Conservation (phyloP, 1,139 yeast species). For the Blastobotrys raffinosifermentans region DNA sequence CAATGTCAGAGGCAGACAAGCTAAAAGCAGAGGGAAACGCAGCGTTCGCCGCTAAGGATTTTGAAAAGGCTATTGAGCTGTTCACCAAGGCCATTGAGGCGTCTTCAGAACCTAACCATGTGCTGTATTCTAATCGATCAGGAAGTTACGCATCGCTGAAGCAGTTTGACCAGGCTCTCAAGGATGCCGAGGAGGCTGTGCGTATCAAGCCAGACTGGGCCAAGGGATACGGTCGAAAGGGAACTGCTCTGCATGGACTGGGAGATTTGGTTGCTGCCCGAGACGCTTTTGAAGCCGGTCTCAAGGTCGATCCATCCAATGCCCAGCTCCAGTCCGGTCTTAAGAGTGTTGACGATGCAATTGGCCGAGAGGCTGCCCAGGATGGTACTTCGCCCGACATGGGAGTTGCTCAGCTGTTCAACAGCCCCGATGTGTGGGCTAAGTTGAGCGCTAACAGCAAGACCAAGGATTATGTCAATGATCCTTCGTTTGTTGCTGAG, state of each 20-base stretch:
- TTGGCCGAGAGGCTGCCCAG: conserved; percentile 36
- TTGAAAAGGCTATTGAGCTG: conserved; percentile 66
- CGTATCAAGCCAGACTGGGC: conserved; percentile 83
- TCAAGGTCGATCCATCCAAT: conserved; percentile 74
- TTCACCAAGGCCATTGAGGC: conserved; percentile 86
- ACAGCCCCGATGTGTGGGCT: conserved; percentile 71
- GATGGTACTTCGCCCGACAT: conserved; percentile 54
- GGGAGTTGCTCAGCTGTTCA: conserved; percentile 72
- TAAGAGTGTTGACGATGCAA: conserved; percentile 57
- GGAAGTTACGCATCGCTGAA: conserved; percentile 82
- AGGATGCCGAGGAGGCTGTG: conserved; percentile 80
- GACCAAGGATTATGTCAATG: conserved; percentile 80
- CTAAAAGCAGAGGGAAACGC: conserved; percentile 66
- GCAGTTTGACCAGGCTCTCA: conserved; percentile 64
- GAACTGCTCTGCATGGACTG: conserved; percentile 85
- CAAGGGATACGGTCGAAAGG: conserved; percentile 90
- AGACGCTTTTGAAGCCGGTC: conserved; percentile 67
- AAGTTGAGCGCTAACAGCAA: conserved; percentile 80
- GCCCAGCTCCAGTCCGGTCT: conserved; percentile 86
- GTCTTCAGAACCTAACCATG: conserved; percentile 81
- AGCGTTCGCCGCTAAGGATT: conserved; percentile 84
- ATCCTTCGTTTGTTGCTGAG: conserved; percentile 75
- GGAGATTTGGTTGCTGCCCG: conserved; percentile 58
- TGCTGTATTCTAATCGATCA: conserved; percentile 88
- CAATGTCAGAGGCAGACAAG: conserved; percentile 24